phyloP scores from a whole-genome alignment of 2,329 filamentous ascomycete species.

The Ascochyta pisi region DNA sequence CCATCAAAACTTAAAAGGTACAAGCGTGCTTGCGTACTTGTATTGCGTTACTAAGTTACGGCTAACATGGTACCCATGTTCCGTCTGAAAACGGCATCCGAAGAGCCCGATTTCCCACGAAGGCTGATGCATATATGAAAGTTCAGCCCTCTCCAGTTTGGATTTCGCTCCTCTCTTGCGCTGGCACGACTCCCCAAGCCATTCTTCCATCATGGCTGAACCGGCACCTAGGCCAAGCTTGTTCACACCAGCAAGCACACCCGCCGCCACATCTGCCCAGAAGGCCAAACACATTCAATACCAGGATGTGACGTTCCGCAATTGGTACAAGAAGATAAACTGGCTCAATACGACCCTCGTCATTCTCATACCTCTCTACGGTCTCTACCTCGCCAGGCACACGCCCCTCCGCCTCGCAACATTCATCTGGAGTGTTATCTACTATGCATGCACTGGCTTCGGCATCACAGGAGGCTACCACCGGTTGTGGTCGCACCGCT shows the following conservation, averaged over 20 bases:
- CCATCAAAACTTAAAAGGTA: not conserved
- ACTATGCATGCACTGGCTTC: conserved; percentile 82
- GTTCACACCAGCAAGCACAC: conserved; percentile 7
- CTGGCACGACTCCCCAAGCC: no score
- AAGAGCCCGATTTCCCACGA: not conserved
- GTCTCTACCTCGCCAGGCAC: conserved; percentile 77
- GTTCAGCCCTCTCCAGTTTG: not conserved
- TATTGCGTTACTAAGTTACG: not conserved
- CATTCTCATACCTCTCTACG: conserved; percentile 74
- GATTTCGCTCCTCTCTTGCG: not conserved
- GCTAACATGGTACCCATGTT: conserved; percentile 4
- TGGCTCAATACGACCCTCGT: conserved; percentile 88
- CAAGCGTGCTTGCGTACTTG: not conserved
- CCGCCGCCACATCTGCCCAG: conserved; percentile 5
- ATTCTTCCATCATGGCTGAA: conserved; percentile 8
- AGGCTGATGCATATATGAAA: conserved; percentile 3
- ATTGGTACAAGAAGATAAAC: conserved; percentile 91
- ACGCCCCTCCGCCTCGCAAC: conserved; percentile 76
- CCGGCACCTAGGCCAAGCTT: conserved; percentile 11
- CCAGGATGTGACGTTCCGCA: conserved; percentile 52
- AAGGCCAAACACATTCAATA: conserved; percentile 28
- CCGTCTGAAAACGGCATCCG: not conserved
- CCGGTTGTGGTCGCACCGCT: conserved; percentile 70
- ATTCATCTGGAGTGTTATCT: conserved; percentile 72
- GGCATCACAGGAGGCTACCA: conserved; percentile 67